These are phyloP conservation scores for Hamamelis virginiana DNA, from an alignment of 164 flowering plant species.

Conservation along the genomic window DNA sequence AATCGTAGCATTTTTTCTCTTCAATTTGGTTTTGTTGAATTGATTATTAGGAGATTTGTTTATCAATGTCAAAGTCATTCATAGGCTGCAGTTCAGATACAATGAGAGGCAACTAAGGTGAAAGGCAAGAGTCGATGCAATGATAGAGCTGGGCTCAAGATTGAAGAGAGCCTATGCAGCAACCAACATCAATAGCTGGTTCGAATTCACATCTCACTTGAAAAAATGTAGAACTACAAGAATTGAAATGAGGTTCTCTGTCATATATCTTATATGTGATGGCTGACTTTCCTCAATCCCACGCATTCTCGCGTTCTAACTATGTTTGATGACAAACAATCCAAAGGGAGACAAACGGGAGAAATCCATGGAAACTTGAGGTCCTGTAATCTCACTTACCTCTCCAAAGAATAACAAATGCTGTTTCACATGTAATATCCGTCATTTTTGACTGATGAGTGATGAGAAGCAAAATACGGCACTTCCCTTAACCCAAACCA, in stretches of 20 bases:
- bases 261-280: neutral
- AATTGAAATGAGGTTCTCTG: neutral
- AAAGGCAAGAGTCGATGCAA: conserved; percentile 55
- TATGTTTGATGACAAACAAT: neutral
- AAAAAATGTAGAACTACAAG: neutral
- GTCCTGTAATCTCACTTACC: no score
- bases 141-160: conserved; percentile 28
- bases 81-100: conserved; percentile 79
- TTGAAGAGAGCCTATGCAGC: conserved; percentile 27
- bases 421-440: no score
- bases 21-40: neutral
- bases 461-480: no score
- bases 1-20: neutral
- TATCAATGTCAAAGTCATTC: conserved; percentile 89
- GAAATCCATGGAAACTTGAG: no score
- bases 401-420: no score
- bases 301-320: neutral
- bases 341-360: no score
- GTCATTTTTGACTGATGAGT: no score
- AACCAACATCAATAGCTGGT: conserved; percentile 20
- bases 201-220: conserved; percentile 11
- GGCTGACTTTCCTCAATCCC: neutral
- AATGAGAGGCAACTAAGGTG: conserved; percentile 53
- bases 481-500: no score
- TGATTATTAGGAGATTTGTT: conserved; percentile 71